Evolutionary conservation across 208 protist species (phyloP).

Genomic region (Crithidia thermophila): DNA sequence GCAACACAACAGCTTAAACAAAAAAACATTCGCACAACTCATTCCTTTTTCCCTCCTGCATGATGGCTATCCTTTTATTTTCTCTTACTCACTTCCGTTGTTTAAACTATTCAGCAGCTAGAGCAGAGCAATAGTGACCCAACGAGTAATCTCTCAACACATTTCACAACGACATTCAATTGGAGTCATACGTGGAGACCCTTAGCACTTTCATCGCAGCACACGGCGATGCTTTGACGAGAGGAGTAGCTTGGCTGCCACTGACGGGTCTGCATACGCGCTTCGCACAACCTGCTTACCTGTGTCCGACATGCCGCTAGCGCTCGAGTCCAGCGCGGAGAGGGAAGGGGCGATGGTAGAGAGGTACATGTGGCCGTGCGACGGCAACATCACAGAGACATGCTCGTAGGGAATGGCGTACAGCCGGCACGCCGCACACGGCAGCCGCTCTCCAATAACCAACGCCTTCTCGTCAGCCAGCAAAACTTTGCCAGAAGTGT

Average conservation of each 20-base stretch:
- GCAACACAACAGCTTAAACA: too few species aligned
- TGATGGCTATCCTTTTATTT: too few species aligned
- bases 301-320: neutral
- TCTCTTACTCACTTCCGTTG: too few species aligned
- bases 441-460: conserved; percentile 45
- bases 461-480: conserved; percentile 30
- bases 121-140: too few species aligned
- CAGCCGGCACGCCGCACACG: conserved; percentile 45
- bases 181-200: too few species aligned
- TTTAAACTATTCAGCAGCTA: too few species aligned
- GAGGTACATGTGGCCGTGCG: conserved; percentile 52
- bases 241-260: conserved; percentile 22
- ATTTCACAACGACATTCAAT: too few species aligned
- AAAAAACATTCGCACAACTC: too few species aligned
- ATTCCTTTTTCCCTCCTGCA: too few species aligned
- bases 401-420: conserved; percentile 36
- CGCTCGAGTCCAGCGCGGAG: neutral
- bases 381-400: conserved; percentile 39
- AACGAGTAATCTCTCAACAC: too few species aligned
- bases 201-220: conserved; percentile 2
- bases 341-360: conserved; percentile 22
- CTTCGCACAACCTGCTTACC: neutral
- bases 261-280: neutral
- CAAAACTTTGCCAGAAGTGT: neutral
- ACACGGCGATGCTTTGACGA: neutral